Base-by-base conservation (phyloP, 441 rosid genomes). In the Manihot esculenta region DNA sequence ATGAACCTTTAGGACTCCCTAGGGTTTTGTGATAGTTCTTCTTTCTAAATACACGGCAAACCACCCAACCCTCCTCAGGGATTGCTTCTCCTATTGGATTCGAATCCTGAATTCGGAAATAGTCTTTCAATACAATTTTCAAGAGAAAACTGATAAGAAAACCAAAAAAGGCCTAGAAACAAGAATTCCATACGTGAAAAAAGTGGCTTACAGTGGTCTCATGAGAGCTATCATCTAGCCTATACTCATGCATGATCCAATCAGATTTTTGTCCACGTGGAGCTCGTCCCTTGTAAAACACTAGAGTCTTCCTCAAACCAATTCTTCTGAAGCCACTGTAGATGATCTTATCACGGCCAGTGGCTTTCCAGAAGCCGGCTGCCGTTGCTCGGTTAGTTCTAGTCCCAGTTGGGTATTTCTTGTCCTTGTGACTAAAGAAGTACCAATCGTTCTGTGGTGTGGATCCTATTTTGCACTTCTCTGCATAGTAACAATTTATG, bases 171-270 rank as follows among this genome's bases (percentile, higher is more conserved):
- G 41, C 41, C 5, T 3, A 35, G 41, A 35, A 35, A 35, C 41
- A 35, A 35, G 41, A 35, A 35, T 35, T 35, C 41, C 41, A 35
- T 35, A 6, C 5, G 5, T 6, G 7, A 35, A 6, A 35, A 3
- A 35, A 5, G 41, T 6, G 7, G 41, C 87, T 86, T 85, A 84
- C 91, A 53, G 73, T 38, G 50, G 74, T 38, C 24, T 72, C 72
- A 15, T 15, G 65, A 24, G 77, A 54, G 73, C 35, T 84, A 55
- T 91, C 94, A 26, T 91, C 97, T 2, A 92, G 97, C 71, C 98
- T 82, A 53, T 95, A 95, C 56, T 95, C 99, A 64, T 95, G 98
- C 99, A 92, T 95, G 74, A 95, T 95, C 99, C 98, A 92, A 68
- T 95, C 98, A 0, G 99, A 92, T 83, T 95, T 95, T 72, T 88